phyloP scores from a whole-genome alignment of 2,329 filamentous ascomycete genomes.

The Fonsecaea pedrosoi region DNA sequence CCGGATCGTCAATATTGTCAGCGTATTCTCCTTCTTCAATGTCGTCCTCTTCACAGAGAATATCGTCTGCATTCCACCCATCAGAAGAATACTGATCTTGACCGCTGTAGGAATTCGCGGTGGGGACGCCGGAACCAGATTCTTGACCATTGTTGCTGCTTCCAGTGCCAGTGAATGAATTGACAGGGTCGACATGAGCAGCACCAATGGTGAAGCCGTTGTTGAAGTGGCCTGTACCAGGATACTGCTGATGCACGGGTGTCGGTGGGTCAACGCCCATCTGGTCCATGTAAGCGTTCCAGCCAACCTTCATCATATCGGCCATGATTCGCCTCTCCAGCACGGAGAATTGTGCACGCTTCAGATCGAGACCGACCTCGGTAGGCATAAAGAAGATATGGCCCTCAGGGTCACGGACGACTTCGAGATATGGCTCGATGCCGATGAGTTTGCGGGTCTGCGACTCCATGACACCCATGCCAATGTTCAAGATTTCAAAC shows the following conservation, averaged over 20 bases:
- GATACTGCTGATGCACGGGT: background rate
- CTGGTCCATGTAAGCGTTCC: conserved; percentile 25
- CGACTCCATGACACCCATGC: conserved; percentile 26
- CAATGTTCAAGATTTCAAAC: conserved; percentile 35
- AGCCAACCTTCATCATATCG: conserved; percentile 28
- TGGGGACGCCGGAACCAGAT: background rate
- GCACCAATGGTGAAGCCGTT: background rate
- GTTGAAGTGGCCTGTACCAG: background rate
- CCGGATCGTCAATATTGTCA: conserved; percentile 17
- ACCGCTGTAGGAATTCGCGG: background rate
- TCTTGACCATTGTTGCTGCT: background rate
- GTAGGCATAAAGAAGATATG: conserved; percentile 30
- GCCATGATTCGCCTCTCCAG: conserved; percentile 29
- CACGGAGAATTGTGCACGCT: conserved; percentile 24
- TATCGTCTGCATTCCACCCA: background rate
- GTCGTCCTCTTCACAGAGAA: conserved; percentile 5
- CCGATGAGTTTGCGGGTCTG: conserved; percentile 23
- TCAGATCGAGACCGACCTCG: conserved; percentile 22
- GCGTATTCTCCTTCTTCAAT: background rate
- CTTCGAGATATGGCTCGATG: conserved; percentile 24
- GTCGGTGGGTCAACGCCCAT: conserved; percentile 7
- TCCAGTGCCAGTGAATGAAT: background rate
- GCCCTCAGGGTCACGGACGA: conserved; percentile 26
- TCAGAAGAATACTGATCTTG: background rate
- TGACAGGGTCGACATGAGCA: background rate